A percentile compares a stretch with the other conserved stretches of the same genome.
Conservation (phyloP, 768 basidiomycete genomes). For the Lanmaoa pseudosensibilis region DNA sequence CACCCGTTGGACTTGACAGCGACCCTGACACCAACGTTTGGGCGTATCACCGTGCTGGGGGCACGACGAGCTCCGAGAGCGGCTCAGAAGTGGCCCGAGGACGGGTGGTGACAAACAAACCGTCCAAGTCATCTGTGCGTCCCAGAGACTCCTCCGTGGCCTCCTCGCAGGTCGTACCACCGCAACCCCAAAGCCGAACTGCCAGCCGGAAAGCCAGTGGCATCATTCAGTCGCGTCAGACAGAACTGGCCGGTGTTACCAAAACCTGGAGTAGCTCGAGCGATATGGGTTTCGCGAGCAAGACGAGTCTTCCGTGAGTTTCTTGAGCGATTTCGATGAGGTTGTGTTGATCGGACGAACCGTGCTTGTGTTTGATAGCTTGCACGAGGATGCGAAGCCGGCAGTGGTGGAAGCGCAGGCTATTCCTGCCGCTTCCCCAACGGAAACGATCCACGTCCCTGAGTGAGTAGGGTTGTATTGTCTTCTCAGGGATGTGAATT, state of each 20-base stretch:
- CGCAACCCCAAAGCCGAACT: constrained; percentile 21
- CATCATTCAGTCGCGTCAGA: constrained; percentile 25
- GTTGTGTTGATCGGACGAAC: neutral
- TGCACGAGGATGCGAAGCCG: constrained; percentile 28
- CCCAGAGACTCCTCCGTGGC: constrained; percentile 24
- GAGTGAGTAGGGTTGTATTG: constrained; percentile 22
- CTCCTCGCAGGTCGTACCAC: constrained; percentile 25
- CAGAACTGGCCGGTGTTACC: constrained; percentile 31
- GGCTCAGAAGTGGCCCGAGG: constrained; percentile 23
- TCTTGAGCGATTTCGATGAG: neutral
- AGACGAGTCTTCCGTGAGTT: constrained; percentile 21
- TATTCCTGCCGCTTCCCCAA: constrained; percentile 21
- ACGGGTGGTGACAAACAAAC: constrained; percentile 17
- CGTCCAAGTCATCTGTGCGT: constrained; percentile 28
- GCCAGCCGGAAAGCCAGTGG: constrained; percentile 30
- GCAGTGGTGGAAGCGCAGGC: constrained; percentile 9
- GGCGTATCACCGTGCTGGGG: constrained; percentile 21
- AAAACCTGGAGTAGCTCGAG: constrained; percentile 34
- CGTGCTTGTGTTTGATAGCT: constrained; percentile 7
- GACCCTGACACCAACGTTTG: constrained; percentile 29
- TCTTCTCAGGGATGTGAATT: neutral
- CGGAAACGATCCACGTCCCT: constrained; percentile 31
- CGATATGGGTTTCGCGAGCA: constrained; percentile 22
- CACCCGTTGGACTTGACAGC: constrained; percentile 22
- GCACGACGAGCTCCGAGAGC: constrained; percentile 14